Evolutionary conservation across 139 green algal species (phyloP), one percentile per base, ranked within the genome.

Genomic region (Closterium sp.): DNA sequence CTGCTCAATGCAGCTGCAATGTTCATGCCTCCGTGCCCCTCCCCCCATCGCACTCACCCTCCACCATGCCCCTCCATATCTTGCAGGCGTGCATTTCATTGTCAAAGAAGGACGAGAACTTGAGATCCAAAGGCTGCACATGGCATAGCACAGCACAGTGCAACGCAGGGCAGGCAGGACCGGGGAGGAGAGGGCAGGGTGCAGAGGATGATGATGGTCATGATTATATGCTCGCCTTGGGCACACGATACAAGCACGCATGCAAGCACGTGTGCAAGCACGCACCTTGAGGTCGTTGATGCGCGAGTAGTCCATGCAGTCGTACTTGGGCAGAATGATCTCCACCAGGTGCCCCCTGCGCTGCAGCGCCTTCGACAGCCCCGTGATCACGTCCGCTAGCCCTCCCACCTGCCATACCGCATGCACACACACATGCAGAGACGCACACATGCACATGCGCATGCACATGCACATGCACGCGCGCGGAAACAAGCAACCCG

Each of bases 281-380:
- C 86, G 30, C 31, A 91, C 70, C 70, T 91, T 91, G 70, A 95
- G 87, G 88, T 62, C 89, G 21, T 94, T 31, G 73, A 95, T 92
- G 42, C 95, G 85, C 6, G 34, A 79, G 89, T 95, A 94, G 86
- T 96, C 86, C 88, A 96, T 95, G 91, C 84, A 92, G 88, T 96
- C 95, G 86, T 96, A 96, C 87, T 96, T 96, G 89, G 95, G 95
- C 86, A 96, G 85, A 22, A 96, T 89, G 22, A 96, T 85, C 89
- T 96, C 95, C 50, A 96, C 95, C 31, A 92, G 31, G 88, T 96
- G 95, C 4, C 95, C 95, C 13, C 94, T 88, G 28, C 95, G 91
- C 86, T 95, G 89, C n/a, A 96, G 86, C 1, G 95, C 94, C 27
- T 93, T 89, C 11, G 88, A 86, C 31, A 96, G 90, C 17, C 92